These are phyloP conservation scores for Clavispora vitiphila DNA, from an alignment of 805 yeast genomes.

Conservation along the genomic window DNA sequence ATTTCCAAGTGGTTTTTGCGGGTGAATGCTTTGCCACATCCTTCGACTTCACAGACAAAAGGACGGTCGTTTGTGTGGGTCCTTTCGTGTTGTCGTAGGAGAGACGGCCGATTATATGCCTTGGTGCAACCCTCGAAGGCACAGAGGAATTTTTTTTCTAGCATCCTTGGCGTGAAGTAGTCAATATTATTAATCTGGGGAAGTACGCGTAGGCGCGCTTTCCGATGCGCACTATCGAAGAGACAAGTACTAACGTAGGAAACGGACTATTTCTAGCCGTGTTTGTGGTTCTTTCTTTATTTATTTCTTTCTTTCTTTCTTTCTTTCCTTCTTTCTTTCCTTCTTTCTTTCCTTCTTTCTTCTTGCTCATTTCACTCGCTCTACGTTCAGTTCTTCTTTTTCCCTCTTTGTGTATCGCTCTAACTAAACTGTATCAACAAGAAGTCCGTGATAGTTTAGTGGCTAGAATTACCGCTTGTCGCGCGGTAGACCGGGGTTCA, in stretches of 20 bases:
- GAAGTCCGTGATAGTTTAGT: slow-evolving; percentile 18
- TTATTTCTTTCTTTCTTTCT: no score
- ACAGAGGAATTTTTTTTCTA: slow-evolving; percentile 55
- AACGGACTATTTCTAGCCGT: no score
- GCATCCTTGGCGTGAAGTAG: not conserved
- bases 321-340: no score
- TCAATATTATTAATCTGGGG: not conserved
- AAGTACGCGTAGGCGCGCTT: not conserved
- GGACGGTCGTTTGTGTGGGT: slow-evolving; percentile 81
- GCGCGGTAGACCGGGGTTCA: slow-evolving; percentile 21
- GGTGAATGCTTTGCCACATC: slow-evolving; percentile 62
- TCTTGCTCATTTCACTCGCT: no score
- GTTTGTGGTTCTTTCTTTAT: no score
- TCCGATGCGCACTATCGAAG: no score
- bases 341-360: no score
- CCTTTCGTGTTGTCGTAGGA: slow-evolving; percentile 75
- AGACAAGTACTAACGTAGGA: no score
- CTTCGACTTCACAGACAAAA: slow-evolving; percentile 49
- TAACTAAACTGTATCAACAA: not conserved
- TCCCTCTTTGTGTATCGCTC: no score
- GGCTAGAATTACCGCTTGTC: slow-evolving; percentile 20
- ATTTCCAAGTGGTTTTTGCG: slow-evolving; percentile 79
- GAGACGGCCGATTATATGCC: slow-evolving; percentile 74
- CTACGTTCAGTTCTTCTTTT: no score
- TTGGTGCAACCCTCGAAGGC: slow-evolving; percentile 64